These are phyloP conservation scores for Suhomyces maxii DNA, from an alignment of 1,139 yeast genomes.

Conservation along the genomic window DNA sequence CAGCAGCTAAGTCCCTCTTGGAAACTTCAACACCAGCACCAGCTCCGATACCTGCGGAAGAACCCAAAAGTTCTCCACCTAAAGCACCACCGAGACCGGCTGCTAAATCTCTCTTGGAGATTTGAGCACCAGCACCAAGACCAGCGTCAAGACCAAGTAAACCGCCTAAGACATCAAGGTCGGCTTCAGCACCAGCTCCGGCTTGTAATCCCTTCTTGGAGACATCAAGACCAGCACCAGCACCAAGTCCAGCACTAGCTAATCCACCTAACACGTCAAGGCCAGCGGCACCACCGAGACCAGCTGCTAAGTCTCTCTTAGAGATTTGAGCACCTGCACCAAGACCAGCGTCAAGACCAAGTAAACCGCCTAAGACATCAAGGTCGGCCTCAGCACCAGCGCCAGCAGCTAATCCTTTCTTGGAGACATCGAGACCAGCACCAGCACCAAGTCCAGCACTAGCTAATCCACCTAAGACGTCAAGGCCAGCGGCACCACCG, in stretches of 20 bases:
- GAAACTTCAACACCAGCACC: conserved; percentile 9
- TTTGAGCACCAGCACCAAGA: conserved; percentile 13
- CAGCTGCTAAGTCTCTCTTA: conserved; percentile 6
- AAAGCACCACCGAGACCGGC: conserved; percentile 12
- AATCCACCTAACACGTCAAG: conserved; percentile 12
- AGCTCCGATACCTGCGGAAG: conserved; percentile 1
- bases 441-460: conserved; percentile 11
- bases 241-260: conserved; percentile 9
- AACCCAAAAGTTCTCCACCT: conserved; percentile 8
- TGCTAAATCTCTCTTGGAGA: conserved; percentile 10
- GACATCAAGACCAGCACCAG: conserved; percentile 11
- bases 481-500: not conserved
- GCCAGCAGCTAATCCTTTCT: conserved; percentile 13
- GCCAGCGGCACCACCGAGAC: conserved; percentile 4
- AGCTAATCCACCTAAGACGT: conserved; percentile 7
- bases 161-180: conserved; percentile 11
- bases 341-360: not conserved
- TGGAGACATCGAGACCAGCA: conserved; percentile 9
- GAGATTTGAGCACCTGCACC: conserved; percentile 2
- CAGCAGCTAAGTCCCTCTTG: conserved; percentile 12
- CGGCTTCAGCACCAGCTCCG: conserved; percentile 16
- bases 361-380: conserved; percentile 4
- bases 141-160: conserved; percentile 15
- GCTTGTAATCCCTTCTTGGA: conserved; percentile 17
- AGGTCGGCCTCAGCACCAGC: conserved; percentile 3